Evolutionary conservation across 306 rosid genomes (phyloP).

Genomic region (Malus sylvestris): DNA sequence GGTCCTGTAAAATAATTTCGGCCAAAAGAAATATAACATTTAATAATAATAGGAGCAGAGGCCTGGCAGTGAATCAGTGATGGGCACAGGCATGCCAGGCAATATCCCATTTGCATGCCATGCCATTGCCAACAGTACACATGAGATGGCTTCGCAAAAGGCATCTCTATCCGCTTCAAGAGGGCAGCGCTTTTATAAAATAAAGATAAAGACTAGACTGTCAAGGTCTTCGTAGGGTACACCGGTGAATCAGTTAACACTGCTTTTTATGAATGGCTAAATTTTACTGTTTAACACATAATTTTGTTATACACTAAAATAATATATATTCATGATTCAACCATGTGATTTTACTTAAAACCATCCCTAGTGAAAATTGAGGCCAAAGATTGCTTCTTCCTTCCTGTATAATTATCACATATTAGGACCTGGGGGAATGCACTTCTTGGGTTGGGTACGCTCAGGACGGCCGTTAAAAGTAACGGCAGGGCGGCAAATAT

Average conservation of each 20-base stretch:
- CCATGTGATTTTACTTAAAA: background rate
- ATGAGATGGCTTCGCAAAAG: no score
- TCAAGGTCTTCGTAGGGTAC: no score
- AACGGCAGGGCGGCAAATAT: background rate
- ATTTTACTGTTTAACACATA: no score
- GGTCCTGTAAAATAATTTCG: background rate
- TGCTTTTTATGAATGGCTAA: no score
- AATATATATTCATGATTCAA: no score
- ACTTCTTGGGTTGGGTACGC: background rate
- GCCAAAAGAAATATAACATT: background rate
- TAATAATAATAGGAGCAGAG: background rate
- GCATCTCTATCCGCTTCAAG: no score
- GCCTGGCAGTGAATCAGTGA: background rate
- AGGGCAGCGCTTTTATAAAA: no score
- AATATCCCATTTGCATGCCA: background rate
- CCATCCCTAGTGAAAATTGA: background rate
- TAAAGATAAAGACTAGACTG: no score
- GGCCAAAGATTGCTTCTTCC: background rate
- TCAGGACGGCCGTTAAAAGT: background rate
- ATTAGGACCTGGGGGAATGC: background rate
- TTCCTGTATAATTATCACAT: background rate
- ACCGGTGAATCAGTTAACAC: no score
- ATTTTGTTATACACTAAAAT: no score
- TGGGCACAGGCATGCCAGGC: background rate
- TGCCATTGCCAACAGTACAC: background rate